Evolutionary conservation across 176 grass and related monocot genomes (phyloP).

Genomic region (Elaeis guineensis): DNA sequence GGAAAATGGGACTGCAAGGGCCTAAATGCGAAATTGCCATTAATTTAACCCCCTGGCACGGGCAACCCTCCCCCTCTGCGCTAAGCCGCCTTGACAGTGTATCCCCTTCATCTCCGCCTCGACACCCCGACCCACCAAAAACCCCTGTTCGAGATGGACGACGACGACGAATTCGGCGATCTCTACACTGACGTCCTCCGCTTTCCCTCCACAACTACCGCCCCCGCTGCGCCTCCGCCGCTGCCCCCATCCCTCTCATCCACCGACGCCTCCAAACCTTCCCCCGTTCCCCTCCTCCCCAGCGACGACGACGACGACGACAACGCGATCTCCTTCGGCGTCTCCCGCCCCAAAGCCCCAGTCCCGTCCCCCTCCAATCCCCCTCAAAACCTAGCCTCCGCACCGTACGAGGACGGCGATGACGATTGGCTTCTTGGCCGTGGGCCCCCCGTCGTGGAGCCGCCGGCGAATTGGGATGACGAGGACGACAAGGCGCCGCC

Average conservation of each 20-base stretch:
- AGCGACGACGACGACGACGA: background rate
- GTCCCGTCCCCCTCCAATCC: background rate
- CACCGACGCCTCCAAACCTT: slow-evolving; percentile 6
- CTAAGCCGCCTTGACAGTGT: background rate
- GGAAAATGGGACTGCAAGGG: no score
- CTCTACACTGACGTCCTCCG: slow-evolving; percentile 77
- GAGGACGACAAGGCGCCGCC: slow-evolving; percentile 31
- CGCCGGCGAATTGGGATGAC: slow-evolving; percentile 58
- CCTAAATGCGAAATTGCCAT: no score
- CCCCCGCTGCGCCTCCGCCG: slow-evolving; percentile 6
- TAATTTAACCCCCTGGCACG: no score
- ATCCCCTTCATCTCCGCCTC: background rate
- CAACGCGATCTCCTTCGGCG: background rate
- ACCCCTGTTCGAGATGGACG: slow-evolving; percentile 42
- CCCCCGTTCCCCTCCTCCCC: background rate
- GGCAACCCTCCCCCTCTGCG: background rate
- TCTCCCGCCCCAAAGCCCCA: background rate
- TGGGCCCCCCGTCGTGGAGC: slow-evolving; percentile 38
- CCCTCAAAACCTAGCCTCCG: slow-evolving; percentile 27
- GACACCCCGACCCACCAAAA: no score
- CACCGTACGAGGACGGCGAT: slow-evolving; percentile 25
- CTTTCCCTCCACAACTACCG: slow-evolving; percentile 7
- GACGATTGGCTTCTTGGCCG: slow-evolving; percentile 74
- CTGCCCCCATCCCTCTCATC: background rate
- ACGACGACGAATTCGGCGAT: slow-evolving; percentile 96